These are phyloP conservation scores for Fusarium sp. DNA, from an alignment of 2,329 filamentous ascomycete genomes.

Conservation along the genomic window DNA sequence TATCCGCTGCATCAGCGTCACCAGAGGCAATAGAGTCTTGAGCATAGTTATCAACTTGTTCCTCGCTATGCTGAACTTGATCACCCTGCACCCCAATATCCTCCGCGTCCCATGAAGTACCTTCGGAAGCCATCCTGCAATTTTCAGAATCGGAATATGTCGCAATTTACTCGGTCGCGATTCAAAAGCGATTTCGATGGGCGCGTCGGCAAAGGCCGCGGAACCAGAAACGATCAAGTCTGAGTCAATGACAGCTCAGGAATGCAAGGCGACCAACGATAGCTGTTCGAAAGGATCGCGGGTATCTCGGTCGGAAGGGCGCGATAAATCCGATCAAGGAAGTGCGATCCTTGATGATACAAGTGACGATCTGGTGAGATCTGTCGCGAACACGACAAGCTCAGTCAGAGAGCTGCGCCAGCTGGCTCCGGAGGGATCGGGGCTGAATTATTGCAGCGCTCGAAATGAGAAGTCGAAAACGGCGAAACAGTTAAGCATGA, in stretches of 20 bases:
- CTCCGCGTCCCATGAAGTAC: slow-evolving; percentile 64
- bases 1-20: slow-evolving; percentile 63
- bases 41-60: slow-evolving; percentile 65
- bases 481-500: slow-evolving; percentile 2
- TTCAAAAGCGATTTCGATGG: slow-evolving; percentile 15
- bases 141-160: slow-evolving; percentile 15
- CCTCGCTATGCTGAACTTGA: slow-evolving; percentile 66
- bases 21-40: slow-evolving; percentile 61
- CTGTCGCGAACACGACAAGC: slow-evolving; percentile 39
- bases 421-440: slow-evolving; percentile 19
- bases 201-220: slow-evolving; percentile 27
- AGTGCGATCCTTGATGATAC: slow-evolving; percentile 21
- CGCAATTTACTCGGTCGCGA: slow-evolving; percentile 18
- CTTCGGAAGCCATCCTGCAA: slow-evolving; percentile 55
- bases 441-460: slow-evolving; percentile 14
- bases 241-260: slow-evolving; percentile 7
- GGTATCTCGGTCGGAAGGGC: slow-evolving; percentile 9
- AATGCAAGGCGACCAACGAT: not conserved
- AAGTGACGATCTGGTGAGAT: slow-evolving; percentile 22
- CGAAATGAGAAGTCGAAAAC: not conserved
- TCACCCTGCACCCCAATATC: slow-evolving; percentile 68
- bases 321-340: slow-evolving; percentile 8
- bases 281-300: slow-evolving; percentile 1
- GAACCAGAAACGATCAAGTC: slow-evolving; percentile 8
- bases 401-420: slow-evolving; percentile 30